Evolutionary conservation across 2,329 filamentous ascomycete species (phyloP).

Genomic region (Fusarium metavorans): DNA sequence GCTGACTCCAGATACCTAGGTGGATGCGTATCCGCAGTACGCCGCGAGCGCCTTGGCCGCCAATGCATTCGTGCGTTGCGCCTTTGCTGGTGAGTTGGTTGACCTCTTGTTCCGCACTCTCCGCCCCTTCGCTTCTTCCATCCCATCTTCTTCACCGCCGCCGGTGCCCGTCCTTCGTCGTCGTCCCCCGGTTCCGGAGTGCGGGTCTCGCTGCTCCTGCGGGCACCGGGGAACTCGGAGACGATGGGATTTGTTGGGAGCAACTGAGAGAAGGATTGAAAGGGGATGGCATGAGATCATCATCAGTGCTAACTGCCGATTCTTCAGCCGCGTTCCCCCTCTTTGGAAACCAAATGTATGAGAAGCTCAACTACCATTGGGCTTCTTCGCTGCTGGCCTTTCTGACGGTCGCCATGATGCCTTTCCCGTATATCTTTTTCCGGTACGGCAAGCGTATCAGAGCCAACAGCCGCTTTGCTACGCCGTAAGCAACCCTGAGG

Average conservation of each 20-base stretch:
- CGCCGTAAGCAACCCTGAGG: conserved; percentile 13
- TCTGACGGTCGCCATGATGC: conserved; percentile 70
- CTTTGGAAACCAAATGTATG: conserved; percentile 81
- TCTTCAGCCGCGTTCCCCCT: conserved; percentile 76
- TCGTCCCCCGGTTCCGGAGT: conserved; percentile 2
- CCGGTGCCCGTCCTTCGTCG: neutral
- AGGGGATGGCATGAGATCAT: neutral
- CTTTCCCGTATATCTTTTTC: conserved; percentile 74
- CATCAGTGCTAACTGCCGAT: conserved; percentile 3
- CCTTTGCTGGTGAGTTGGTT: conserved; percentile 72
- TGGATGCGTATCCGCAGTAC: conserved; percentile 81
- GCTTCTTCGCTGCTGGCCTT: conserved; percentile 72
- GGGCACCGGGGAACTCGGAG: conserved; percentile 1
- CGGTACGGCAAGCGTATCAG: conserved; percentile 69
- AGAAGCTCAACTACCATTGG: conserved; percentile 77
- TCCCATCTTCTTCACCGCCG: conserved; percentile 16
- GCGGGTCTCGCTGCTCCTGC: neutral
- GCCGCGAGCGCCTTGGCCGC: conserved; percentile 84
- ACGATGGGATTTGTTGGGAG: neutral
- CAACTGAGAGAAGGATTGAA: neutral
- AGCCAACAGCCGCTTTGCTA: conserved; percentile 66
- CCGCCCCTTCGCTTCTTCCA: neutral
- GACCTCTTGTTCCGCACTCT: neutral
- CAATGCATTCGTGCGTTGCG: conserved; percentile 82
- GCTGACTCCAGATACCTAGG: conserved; percentile 52